Evolutionary conservation across 2,329 filamentous ascomycete genomes (phyloP), one percentile per base, ranked within the genome.

Genomic region (Pseudocercospora fijiensis): DNA sequence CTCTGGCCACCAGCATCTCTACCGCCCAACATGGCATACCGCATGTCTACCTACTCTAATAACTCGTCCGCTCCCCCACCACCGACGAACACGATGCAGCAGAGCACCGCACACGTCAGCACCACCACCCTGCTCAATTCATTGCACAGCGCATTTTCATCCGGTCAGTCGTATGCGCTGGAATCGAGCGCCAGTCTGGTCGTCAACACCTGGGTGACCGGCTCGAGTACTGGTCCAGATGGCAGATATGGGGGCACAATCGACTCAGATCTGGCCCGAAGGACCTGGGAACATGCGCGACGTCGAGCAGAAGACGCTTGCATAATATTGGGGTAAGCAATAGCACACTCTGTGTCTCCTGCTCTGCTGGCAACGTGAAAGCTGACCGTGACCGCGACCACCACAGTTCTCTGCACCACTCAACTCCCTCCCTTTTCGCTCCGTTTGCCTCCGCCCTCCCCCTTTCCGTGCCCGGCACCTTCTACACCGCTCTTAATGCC

Each of bases 281-380:
- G 91, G 75, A 92, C 93, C 2, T 99, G 95, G 94, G 95, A 99
- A 79, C 95, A 99, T 82, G 94, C 95, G 62, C 86, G 94, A 70
- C 88, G 95, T 66, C 87, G 95, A 80, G 95, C 95, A 47, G 95
- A 99, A 77, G 95, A 99, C 80, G 93, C 92, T 16, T 97, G 93
- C 75, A 90, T 99, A 67, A 83, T 98, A 60, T 79, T 99, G 70
- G 90, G 90, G 92, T 96, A 83, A 70, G 87, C 56, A 41, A 13
- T 24, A 45, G 11, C 27, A n/a, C 57, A 10, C 18, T 45, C 5
- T 18, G 7, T 18, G 18, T 8, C 13, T 20, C 47, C 20, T 33
- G 22, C 6, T 10, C 13, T 28, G 20, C 20, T 45, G 47, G 49
- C 20, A 27, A 55, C 45, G 49, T 20, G 49, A 45, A 62, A 61